Evolutionary conservation across 306 rosid genomes (phyloP).

Genomic region (Prunus campanulata): DNA sequence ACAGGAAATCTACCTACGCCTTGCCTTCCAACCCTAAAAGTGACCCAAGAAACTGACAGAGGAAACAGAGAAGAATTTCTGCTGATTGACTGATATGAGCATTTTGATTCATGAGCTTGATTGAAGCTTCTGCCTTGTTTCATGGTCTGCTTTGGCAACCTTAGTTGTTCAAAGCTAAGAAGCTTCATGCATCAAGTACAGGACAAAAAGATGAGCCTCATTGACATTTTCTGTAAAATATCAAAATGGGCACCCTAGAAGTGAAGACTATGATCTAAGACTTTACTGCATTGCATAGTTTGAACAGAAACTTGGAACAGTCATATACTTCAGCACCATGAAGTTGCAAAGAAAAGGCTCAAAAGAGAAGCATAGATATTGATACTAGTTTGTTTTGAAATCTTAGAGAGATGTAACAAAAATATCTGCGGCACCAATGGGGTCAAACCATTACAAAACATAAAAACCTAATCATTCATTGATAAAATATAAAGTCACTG

Average conservation of each 20-base stretch:
- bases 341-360: neutral
- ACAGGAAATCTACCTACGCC: too few relatives aligned
- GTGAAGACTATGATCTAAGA: neutral
- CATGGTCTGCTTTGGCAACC: neutral
- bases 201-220: neutral
- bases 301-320: neutral
- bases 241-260: neutral
- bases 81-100: neutral
- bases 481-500: constrained; percentile 32
- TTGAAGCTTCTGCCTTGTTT: neutral
- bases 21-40: too few relatives aligned
- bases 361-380: neutral
- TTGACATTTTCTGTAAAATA: neutral
- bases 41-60: neutral
- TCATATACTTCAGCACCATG: neutral
- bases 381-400: neutral
- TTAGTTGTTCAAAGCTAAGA: neutral
- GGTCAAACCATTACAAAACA: constrained; percentile 19
- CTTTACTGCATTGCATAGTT: neutral
- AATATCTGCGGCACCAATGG: neutral
- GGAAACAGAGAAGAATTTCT: neutral
- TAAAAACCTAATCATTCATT: constrained; percentile 41
- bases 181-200: neutral
- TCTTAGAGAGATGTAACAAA: neutral
- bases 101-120: neutral